Evolutionary conservation across 139 green algal genomes (phyloP).

Genomic region (Chlorella sp.): DNA sequence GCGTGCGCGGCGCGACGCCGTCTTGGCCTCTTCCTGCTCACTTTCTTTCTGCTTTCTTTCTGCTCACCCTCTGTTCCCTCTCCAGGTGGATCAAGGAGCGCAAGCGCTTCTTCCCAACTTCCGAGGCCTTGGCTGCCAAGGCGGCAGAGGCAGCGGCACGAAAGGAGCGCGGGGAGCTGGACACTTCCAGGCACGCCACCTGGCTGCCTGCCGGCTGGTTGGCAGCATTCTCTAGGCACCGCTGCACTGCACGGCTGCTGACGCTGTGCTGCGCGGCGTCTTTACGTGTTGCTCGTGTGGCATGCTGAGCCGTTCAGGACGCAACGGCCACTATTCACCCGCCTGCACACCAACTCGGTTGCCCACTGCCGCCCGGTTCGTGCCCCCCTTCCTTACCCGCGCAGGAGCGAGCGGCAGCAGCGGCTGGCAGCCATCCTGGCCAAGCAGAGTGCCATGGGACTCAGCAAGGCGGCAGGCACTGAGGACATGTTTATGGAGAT

Average conservation of each 20-base stretch:
- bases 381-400: background rate
- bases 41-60: background rate
- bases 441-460: conserved; percentile 41
- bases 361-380: background rate
- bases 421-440: conserved; percentile 39
- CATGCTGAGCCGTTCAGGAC: no score
- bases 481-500: conserved; percentile 42
- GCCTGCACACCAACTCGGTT: background rate
- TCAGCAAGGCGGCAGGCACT: conserved; percentile 40
- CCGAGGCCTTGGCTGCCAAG: conserved; percentile 17
- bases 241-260: background rate
- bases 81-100: conserved; percentile 46
- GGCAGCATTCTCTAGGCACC: background rate
- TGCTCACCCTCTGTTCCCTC: background rate
- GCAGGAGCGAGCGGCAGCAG: conserved; percentile 38
- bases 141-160: conserved; percentile 19
- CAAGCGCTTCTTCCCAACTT: conserved; percentile 39
- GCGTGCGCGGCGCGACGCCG: background rate
- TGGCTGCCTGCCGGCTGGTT: background rate
- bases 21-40: background rate
- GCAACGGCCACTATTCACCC: no score
- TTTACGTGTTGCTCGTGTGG: no score
- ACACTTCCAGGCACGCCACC: conserved; percentile 1
- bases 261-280: background rate
- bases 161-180: conserved; percentile 34